Evolutionary conservation across 1,139 yeast species (phyloP), one percentile per base, ranked within the genome.

Genomic region (Sugiyamaella paludigena): DNA sequence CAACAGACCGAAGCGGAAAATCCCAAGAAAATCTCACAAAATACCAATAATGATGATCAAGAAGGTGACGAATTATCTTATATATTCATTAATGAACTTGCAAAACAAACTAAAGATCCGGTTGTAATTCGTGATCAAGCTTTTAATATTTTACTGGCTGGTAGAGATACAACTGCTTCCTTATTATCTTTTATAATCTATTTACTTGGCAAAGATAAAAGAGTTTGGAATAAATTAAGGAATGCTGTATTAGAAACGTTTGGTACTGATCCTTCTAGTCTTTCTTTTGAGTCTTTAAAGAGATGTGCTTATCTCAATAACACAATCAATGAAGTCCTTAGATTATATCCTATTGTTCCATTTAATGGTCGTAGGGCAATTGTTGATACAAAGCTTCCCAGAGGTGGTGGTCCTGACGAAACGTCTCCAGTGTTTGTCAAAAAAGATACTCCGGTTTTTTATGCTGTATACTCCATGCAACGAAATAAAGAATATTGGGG

Each of bases 161-260:
- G 81, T 15, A 69, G 83, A 59, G 82, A 78, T 60, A 79, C 84
- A 40, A 79, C 83, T 13, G 83, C 83, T 1, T 77, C 79, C 2
- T 66, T 78, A 40, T 71, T 79, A 48, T 73, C 79, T 5, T 78
- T 75, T 63, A 58, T 70, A 10, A 68, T 78, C 46, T 76, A 66
- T 54, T 77, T 76, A 57, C 67, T 78, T 47, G 74, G 78, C 1
- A 65, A 76, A 49, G 70, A 75, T 54, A 77, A 76, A 7, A 61
- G 62, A 2, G 65, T 75, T 11, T 76, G 66, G 59, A 48, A 55
- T 6, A 70, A 68, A 53, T 69, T 79, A 52, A 70, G 74, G 47
- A 60, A 63, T 6, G 78, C 70, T 45, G 67, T 79, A 2, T 50
- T 60, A 2, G 57, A 54, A 4, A 48, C 53, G 12, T 65, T 66